Base-by-base conservation (phyloP, 2,329 filamentous ascomycete genomes). In the Fusarium begoniae region DNA sequence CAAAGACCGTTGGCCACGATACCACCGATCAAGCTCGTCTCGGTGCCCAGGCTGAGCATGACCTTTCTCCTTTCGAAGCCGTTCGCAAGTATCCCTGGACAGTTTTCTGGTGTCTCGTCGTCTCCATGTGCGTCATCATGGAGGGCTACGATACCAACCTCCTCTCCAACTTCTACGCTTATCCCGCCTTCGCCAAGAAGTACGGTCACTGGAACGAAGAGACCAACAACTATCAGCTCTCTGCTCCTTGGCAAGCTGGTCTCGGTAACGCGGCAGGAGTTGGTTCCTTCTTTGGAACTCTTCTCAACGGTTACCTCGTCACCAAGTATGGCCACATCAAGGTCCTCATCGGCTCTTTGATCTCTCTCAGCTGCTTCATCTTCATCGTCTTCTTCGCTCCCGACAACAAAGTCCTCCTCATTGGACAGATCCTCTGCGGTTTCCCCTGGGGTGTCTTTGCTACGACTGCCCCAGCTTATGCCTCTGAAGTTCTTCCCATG, bases 241-340 rank as follows among this genome's bases (percentile, higher is more conserved):
- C 84, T 0, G 84, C 85, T 0, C 73, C 83, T 2, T 90, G 88
- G 88, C 87, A 89, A 74, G 83, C 86, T 6, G 86, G 83, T 0
- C 77, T 90, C 2, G 80, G 80, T 32, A 86, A 86, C 37, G 86
- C 82, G 4, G 80, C 84, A 0, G 78, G 82, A 22, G 82, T 85
- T 14, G 87, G 87, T 8, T 82, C 84, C 20, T 86, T 90, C 26
- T 62, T 89, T 6, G 88, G 87, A 2, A 81, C 86, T 7, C 79
- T 87, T 15, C 66, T 87, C 28, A 86, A 85, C 64, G 88, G 88
- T 8, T 82, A 81, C 58, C 73, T 88, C 17, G 83, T 85, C 20
- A 82, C 87, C 41, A 79, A 81, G 8, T 83, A 79, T 40, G 86
- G 86, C 0, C 85, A 85, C 50, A 80, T 83, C n/a, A 80, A 81